These are phyloP conservation scores for Zygosaccharomyces sapae DNA, from an alignment of 1,139 yeast genomes.

Conservation along the genomic window DNA sequence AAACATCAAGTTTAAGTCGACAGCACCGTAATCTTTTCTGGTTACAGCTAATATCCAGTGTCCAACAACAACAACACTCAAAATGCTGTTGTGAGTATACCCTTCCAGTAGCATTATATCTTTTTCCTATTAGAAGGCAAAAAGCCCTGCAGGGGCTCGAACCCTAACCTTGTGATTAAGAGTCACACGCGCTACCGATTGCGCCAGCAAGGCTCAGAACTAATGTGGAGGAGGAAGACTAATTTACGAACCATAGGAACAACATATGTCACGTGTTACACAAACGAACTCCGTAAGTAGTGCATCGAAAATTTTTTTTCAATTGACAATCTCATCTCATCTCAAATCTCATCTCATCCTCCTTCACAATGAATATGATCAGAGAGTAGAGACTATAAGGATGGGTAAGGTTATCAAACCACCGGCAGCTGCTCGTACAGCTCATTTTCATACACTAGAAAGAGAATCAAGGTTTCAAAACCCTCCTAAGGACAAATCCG, in stretches of 20 bases:
- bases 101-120: no score
- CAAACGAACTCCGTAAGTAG: not conserved
- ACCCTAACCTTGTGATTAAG: slow-evolving; percentile 45
- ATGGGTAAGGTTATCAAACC: slow-evolving; percentile 34
- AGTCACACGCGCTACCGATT: slow-evolving; percentile 47
- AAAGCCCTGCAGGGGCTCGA: slow-evolving; percentile 45
- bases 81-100: no score
- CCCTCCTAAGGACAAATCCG: slow-evolving; percentile 84
- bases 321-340: slow-evolving; percentile 25
- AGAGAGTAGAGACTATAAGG: slow-evolving; percentile 4
- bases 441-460: slow-evolving; percentile 76
- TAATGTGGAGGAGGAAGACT: no score
- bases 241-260: no score
- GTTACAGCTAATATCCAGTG: no score
- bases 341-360: slow-evolving; percentile 13
- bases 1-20: no score
- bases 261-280: not conserved
- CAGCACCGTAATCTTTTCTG: no score
- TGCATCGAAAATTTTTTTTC: slow-evolving; percentile 9
- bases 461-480: slow-evolving; percentile 79
- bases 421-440: slow-evolving; percentile 36
- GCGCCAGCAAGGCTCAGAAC: slow-evolving; percentile 42
- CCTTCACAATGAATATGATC: slow-evolving; percentile 1
- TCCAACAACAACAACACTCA: no score
- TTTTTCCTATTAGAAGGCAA: no score